Evolutionary conservation across 2,329 filamentous ascomycete species (phyloP).

Genomic region (Calonectria naviculata): DNA sequence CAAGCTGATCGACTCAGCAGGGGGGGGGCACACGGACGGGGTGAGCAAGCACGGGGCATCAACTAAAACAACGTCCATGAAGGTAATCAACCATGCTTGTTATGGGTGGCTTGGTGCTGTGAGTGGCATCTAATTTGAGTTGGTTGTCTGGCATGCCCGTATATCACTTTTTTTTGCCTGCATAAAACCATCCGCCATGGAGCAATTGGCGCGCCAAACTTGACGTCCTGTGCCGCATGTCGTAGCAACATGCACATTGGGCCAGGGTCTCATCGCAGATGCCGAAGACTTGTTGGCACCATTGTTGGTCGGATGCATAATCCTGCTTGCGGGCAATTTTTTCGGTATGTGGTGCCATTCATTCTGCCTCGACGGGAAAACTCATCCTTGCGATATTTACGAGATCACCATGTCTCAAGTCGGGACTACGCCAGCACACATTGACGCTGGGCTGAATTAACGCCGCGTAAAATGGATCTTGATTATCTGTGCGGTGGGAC

Average conservation of each 20-base stretch:
- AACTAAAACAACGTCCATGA: constrained; percentile 40
- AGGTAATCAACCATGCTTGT: constrained; percentile 8
- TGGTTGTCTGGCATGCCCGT: not conserved
- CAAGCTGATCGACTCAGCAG: constrained; percentile 39
- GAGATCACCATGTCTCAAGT: constrained; percentile 1
- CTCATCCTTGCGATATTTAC: not conserved
- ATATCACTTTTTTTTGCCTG: not conserved
- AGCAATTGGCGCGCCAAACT: constrained; percentile 5
- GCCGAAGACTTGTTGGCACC: not conserved
- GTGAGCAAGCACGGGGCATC: constrained; percentile 43
- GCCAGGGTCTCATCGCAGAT: not conserved
- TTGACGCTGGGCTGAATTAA: not conserved
- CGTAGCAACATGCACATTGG: not conserved
- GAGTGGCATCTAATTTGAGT: constrained; percentile 11
- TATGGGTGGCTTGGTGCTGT: constrained; percentile 19
- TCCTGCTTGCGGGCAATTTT: not conserved
- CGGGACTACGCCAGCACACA: not conserved
- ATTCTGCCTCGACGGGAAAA: not conserved
- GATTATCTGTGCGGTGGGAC: not conserved
- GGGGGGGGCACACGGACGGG: constrained; percentile 33
- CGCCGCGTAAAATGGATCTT: not conserved
- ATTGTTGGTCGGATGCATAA: not conserved
- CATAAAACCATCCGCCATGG: not conserved
- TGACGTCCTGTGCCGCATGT: not conserved
- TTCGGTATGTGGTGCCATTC: not conserved